Evolutionary conservation across 129 eudicot genomes (phyloP), one percentile per base, ranked within the genome.

Genomic region (Gnaphalium uliginosum): DNA sequence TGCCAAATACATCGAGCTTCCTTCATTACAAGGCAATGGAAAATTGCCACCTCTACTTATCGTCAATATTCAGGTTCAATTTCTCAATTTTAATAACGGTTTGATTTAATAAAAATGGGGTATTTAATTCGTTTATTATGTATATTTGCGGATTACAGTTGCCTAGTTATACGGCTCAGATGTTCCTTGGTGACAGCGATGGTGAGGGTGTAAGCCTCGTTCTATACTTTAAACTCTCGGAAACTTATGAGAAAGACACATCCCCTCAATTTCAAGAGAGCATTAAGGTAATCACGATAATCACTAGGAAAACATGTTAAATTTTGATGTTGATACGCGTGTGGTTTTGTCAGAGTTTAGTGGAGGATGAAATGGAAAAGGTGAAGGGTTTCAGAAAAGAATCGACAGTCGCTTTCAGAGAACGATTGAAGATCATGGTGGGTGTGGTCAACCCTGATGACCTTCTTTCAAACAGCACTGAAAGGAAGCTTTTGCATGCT

Each of bases 181-280:
- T 91, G 94, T 95, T 95, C 79, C 86, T 83, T 65, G 86, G 96
- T 58, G 99, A 95, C 61, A 73, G 86, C 17, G 88, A 95, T 39
- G 97, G 97, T 4, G 99, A 95, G 78, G 99, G 97, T 70, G 68
- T 95, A 71, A 95, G 89, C 84, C 96, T 95, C 30, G 97, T 95
- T 7, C 75, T 95, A 19, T 95, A 95, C 74, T 95, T 89, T 64
- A 91, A 81, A 81, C 87, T 95, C 51, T 80, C 89, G 0, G 93
- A 93, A 32, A 82, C 46, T 39, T 10, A 39, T 39, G 46, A 46
- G 18, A 46, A 46, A 53, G 57, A 87, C 6, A 54, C 80, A 2
- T 81, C 97, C 58, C 62, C 90, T 22, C 85, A 84, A 15, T 89
- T 90, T 73, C 85, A 74, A 68, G 93, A 91, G 39, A 76, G 84